Conservation (phyloP, 306 rosid genomes). For the Citrullus mucosospermus region DNA sequence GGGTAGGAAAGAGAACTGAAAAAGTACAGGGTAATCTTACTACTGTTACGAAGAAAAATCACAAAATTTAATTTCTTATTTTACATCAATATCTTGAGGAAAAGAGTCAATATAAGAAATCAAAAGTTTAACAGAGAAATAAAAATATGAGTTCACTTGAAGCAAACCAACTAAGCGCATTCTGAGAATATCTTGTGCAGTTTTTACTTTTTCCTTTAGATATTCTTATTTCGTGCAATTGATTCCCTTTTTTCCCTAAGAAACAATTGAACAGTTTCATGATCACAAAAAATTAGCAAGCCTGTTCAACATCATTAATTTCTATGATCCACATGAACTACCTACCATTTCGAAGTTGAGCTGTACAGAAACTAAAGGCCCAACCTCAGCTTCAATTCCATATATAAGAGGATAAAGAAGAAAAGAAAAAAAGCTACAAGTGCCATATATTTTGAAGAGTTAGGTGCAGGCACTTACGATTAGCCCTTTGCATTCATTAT, state of each 20-base stretch:
- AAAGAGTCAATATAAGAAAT: neutral
- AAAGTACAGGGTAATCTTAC: neutral
- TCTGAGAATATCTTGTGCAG: neutral
- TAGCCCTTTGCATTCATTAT: conserved; percentile 52
- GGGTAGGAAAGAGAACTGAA: neutral
- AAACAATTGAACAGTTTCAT: neutral
- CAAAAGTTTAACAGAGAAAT: neutral
- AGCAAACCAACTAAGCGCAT: neutral
- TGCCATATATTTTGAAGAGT: neutral
- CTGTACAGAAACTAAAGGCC: neutral
- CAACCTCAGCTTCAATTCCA: neutral
- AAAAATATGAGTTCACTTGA: neutral
- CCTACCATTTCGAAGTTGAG: neutral
- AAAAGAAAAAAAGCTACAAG: neutral
- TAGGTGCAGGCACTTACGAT: conserved; percentile 35
- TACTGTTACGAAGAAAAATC: neutral
- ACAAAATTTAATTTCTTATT: neutral
- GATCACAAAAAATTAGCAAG: neutral
- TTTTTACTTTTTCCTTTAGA: neutral
- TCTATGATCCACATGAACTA: neutral
- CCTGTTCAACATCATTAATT: neutral
- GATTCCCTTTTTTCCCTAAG: neutral
- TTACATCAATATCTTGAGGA: neutral
- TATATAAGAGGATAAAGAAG: neutral
- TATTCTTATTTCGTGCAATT: neutral